phyloP scores from a whole-genome alignment of 2,329 filamentous ascomycete species.

The Aureobasidium sp. region DNA sequence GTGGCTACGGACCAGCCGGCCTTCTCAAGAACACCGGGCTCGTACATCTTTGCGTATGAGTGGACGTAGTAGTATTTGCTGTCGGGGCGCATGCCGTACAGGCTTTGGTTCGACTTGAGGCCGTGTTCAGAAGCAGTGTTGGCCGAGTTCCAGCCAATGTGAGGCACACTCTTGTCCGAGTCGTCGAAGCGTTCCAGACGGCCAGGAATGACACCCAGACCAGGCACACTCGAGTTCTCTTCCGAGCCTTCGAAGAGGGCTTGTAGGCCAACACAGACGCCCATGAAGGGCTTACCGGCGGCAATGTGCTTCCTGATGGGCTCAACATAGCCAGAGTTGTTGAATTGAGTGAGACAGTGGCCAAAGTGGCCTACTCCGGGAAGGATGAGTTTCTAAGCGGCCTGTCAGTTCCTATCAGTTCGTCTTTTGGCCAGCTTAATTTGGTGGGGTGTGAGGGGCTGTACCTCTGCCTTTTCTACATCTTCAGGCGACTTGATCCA shows the following conservation, averaged over 20 bases:
- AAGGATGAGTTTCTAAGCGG: constrained; percentile 74
- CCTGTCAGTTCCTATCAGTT: constrained; percentile 23
- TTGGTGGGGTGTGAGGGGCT: background rate
- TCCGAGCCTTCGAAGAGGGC: constrained; percentile 80
- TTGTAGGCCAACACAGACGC: constrained; percentile 91
- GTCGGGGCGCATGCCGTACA: constrained; percentile 71
- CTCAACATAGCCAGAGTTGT: constrained; percentile 73
- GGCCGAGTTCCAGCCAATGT: constrained; percentile 98
- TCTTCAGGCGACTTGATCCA: constrained; percentile 85
- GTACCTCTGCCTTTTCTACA: constrained; percentile 75
- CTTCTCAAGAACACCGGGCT: constrained; percentile 63
- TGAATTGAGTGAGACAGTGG: constrained; percentile 82
- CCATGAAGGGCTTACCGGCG: constrained; percentile 95
- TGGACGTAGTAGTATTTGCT: constrained; percentile 99
- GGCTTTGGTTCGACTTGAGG: constrained; percentile 41
- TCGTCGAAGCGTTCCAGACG: constrained; percentile 71
- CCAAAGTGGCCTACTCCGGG: constrained; percentile 97
- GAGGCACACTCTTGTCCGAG: constrained; percentile 79
- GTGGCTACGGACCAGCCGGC: constrained; percentile 91
- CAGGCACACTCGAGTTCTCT: constrained; percentile 65
- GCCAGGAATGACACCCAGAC: constrained; percentile 68
- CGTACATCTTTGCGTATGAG: constrained; percentile 80
- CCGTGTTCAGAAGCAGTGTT: constrained; percentile 46
- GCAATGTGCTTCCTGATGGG: constrained; percentile 77
- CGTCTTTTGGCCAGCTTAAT: background rate